These are phyloP conservation scores for Triticum dicoccoides DNA, from an alignment of 176 grass and related monocot species.

Conservation along the genomic window DNA sequence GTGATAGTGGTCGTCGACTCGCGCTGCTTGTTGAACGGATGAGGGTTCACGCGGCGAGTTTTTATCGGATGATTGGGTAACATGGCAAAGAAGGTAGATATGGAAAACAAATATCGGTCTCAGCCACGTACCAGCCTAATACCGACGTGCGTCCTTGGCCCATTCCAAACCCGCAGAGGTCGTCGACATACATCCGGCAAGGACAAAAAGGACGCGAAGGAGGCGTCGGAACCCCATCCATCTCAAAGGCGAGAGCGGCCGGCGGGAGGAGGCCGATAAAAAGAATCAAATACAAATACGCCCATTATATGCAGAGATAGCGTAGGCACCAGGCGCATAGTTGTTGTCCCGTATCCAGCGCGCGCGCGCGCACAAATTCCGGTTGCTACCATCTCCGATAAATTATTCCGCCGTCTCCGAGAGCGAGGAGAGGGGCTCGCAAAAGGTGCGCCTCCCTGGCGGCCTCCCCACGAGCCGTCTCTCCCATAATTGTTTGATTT, in stretches of 20 bases:
- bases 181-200: background rate
- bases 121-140: background rate
- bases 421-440: background rate
- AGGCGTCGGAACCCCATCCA: background rate
- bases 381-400: background rate
- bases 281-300: background rate
- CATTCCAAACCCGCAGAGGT: background rate
- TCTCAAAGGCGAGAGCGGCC: background rate
- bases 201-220: background rate
- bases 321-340: no score
- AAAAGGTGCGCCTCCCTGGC: conserved; percentile 20
- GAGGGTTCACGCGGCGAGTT: background rate
- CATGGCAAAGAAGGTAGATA: background rate
- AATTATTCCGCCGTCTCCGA: conserved; percentile 18
- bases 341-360: background rate
- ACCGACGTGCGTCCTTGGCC: background rate
- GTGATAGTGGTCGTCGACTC: no score
- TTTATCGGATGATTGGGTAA: background rate
- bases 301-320: background rate
- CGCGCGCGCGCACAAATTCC: conserved; percentile 7
- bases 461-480: background rate
- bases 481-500: conserved; percentile 14
- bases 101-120: background rate
- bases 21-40: no score
- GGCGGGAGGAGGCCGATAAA: background rate